These are phyloP conservation scores for Stachybotrys chlorohalonatus DNA, from an alignment of 2,329 filamentous ascomycete species.

Conservation along the genomic window DNA sequence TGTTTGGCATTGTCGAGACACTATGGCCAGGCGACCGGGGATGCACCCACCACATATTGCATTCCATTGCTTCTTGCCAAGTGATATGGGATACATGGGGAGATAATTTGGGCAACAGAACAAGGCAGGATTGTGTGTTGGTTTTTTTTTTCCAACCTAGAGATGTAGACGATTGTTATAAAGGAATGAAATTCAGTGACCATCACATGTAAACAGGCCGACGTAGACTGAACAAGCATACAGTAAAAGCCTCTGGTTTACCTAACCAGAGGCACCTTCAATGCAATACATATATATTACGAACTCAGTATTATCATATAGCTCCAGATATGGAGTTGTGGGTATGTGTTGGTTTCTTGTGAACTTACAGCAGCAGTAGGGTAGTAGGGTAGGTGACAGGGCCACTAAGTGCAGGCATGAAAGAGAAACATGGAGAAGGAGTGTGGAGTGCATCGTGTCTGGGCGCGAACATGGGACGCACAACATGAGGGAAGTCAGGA, in stretches of 20 bases:
- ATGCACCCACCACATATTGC: neutral
- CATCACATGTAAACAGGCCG: no score
- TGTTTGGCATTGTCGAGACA: constrained; percentile 4
- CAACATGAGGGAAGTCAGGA: neutral
- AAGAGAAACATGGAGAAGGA: neutral
- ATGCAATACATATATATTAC: no score
- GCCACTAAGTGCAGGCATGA: no score
- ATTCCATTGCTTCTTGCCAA: neutral
- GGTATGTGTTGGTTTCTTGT: no score
- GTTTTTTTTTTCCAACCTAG: neutral
- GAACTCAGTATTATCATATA: no score
- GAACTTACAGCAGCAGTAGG: no score
- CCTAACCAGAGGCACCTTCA: no score
- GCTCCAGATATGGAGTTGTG: no score
- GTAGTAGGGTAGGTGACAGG: no score
- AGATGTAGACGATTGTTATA: neutral
- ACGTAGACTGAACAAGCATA: no score
- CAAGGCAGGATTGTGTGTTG: neutral
- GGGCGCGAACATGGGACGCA: neutral
- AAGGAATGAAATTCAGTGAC: neutral
- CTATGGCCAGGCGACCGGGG: neutral
- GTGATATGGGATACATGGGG: neutral
- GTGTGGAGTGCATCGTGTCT: neutral
- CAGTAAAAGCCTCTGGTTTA: no score
- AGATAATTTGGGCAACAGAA: neutral